Conservation (phyloP, 805 yeast species). For the Candida verbasci region DNA sequence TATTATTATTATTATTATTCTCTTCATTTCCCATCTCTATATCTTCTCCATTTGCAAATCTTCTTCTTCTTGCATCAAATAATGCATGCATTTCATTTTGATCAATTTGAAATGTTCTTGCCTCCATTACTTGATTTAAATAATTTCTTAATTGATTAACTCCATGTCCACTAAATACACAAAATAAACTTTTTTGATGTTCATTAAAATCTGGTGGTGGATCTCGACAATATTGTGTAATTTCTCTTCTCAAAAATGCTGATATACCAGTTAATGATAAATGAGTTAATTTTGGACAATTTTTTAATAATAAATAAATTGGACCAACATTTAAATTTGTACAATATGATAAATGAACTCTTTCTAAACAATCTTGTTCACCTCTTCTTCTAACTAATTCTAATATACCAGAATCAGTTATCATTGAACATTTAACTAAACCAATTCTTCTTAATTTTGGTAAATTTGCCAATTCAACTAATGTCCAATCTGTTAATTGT, state of each 20-base stretch:
- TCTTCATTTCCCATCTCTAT: conserved; percentile 8
- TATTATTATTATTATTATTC: conserved; percentile 7
- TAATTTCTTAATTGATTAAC: conserved; percentile 72
- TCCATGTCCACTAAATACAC: conserved; percentile 92
- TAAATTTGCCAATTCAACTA: conserved; percentile 68
- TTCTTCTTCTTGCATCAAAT: conserved; percentile 24
- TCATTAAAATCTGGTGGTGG: conserved; percentile 91
- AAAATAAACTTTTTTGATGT: conserved; percentile 78
- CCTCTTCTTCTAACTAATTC: conserved; percentile 66
- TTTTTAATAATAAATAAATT: conserved; percentile 64
- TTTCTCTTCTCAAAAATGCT: conserved; percentile 82
- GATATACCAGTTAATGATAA: conserved; percentile 87
- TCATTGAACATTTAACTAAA: conserved; percentile 82
- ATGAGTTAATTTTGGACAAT: conserved; percentile 86
- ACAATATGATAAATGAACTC: conserved; percentile 92
- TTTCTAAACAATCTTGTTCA: conserved; percentile 76
- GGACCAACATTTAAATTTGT: conserved; percentile 75
- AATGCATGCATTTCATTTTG: conserved; percentile 28
- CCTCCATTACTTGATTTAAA: conserved; percentile 45
- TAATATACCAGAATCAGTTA: conserved; percentile 78
- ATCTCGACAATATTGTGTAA: conserved; percentile 80
- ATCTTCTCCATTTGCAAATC: conserved; percentile 20
- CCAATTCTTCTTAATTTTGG: conserved; percentile 88
- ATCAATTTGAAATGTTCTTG: conserved; percentile 27
- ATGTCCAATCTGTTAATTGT: conserved; percentile 79